These are phyloP conservation scores for Sporothrix globosa DNA, from an alignment of 2,329 filamentous ascomycete genomes.

Conservation along the genomic window DNA sequence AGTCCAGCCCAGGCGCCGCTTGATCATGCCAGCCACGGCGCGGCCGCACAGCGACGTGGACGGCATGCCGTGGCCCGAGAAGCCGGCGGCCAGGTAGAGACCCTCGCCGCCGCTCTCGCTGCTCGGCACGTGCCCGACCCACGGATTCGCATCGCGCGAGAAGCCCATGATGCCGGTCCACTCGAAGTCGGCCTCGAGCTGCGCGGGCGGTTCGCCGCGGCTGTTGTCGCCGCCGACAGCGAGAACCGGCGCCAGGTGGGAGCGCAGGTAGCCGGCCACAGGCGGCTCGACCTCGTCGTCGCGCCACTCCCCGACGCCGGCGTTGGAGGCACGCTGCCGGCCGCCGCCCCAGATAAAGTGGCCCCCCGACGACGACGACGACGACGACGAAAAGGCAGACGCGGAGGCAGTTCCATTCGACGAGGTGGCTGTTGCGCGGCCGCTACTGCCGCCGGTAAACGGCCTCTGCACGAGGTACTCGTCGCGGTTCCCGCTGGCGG, in stretches of 20 bases:
- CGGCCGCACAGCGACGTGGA: conserved; percentile 69
- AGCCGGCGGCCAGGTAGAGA: conserved; percentile 67
- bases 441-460: not conserved
- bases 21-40: conserved; percentile 64
- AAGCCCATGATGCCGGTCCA: conserved; percentile 86
- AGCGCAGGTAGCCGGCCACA: conserved; percentile 60
- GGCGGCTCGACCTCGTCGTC: conserved; percentile 46
- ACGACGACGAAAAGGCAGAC: conserved; percentile 39
- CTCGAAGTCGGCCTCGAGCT: conserved; percentile 60
- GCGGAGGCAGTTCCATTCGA: not conserved
- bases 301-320: conserved; percentile 47
- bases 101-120: conserved; percentile 49
- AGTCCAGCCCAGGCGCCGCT: conserved; percentile 36
- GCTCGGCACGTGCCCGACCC: conserved; percentile 69
- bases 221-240: conserved; percentile 44
- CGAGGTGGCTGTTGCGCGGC: not conserved
- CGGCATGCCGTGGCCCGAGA: conserved; percentile 78
- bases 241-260: conserved; percentile 48
- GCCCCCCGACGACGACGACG: conserved; percentile 43
- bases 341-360: conserved; percentile 75
- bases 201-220: conserved; percentile 37
- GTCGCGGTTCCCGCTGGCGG: conserved; percentile 51
- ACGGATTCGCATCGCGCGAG: conserved; percentile 67
- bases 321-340: conserved; percentile 57
- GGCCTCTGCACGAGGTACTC: conserved; percentile 77